Conservation (phyloP, 2,329 filamentous ascomycete genomes). For the Epichloe baconii region DNA sequence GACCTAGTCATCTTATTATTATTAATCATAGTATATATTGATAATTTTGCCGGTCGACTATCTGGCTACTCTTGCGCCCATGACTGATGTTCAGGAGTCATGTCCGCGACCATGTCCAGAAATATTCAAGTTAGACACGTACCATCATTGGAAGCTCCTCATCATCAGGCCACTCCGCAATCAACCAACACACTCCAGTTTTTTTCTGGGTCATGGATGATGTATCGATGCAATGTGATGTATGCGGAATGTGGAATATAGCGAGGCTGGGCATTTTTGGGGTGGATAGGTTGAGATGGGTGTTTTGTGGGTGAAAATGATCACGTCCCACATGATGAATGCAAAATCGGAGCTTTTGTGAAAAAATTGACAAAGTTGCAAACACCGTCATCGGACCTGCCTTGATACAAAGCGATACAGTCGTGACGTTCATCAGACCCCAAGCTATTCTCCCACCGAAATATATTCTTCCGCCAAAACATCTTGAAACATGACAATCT, state of each 20-base stretch:
- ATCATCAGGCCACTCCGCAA: no score
- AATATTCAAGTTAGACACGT: constrained; percentile 8
- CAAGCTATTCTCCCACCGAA: neutral
- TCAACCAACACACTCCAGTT: no score
- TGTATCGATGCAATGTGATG: no score
- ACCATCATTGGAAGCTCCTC: no score
- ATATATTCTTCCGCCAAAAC: neutral
- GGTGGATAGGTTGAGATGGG: no score
- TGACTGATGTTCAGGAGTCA: neutral
- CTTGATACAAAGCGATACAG: neutral
- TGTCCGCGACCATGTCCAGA: constrained; percentile 10
- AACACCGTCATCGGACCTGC: neutral
- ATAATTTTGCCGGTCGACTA: neutral
- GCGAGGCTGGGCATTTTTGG: no score
- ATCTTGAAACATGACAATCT: neutral
- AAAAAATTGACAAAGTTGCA: no score
- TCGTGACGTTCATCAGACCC: neutral
- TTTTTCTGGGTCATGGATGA: no score
- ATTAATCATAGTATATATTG: neutral
- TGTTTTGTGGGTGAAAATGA: no score
- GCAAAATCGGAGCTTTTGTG: no score
- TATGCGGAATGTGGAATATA: no score
- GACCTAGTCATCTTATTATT: constrained; percentile 1
- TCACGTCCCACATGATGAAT: no score
- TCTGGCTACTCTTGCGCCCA: constrained; percentile 1